Evolutionary conservation across 257 asterid species (phyloP), one percentile per base, ranked within the genome.

Genomic region (Cordia subcordata): DNA sequence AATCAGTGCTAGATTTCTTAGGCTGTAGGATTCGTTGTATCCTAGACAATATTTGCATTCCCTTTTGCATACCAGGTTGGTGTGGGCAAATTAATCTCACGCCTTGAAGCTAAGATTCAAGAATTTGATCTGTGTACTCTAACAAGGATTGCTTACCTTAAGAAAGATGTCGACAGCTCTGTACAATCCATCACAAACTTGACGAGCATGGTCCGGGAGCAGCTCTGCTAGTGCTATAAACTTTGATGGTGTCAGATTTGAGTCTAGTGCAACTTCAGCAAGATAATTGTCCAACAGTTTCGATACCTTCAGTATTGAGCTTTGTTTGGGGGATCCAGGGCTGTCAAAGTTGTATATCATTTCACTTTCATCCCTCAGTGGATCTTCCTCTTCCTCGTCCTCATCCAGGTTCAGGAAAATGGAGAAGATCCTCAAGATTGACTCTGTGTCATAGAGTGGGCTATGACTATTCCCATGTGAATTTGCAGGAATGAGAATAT

Each of bases 321-420:
- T 91, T 51, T 88, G 98, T 35, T 88, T 88, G 0, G 98, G 98
- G 12, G 98, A 91, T 51, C 87, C 87, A 6, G 94, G 96, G 74
- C 87, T 85, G 50, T 91, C 91, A 13, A 91, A 87, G 58, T 83
- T 90, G 5, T 77, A 88, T 44, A 72, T 80, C 92, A 82, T 87
- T 70, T 79, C 95, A 20, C 72, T 72, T 42, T 83, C 97, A 45
- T 86, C 94, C 61, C 93, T 76, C 60, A 72, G 18, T 1, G 19
- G 79, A 56, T 72, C 58, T 51, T 83, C 94, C 13, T 81, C 93
- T 0, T 81, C 94, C 19, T 85, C 96, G 42, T 81, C 98, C 72
- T 85, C 94, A 11, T 85, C 94, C 33, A 85, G 79, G 45, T 91
- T 87, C 78, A 91, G 61, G 82, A 87, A 88, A 61, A 79, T 74